Percentiles rank a stretch among this genome's conserved stretches.
These are phyloP conservation scores for Phytophthora aleatoria DNA, from an alignment of 352 stramenopile genomes.

Conservation along the genomic window DNA sequence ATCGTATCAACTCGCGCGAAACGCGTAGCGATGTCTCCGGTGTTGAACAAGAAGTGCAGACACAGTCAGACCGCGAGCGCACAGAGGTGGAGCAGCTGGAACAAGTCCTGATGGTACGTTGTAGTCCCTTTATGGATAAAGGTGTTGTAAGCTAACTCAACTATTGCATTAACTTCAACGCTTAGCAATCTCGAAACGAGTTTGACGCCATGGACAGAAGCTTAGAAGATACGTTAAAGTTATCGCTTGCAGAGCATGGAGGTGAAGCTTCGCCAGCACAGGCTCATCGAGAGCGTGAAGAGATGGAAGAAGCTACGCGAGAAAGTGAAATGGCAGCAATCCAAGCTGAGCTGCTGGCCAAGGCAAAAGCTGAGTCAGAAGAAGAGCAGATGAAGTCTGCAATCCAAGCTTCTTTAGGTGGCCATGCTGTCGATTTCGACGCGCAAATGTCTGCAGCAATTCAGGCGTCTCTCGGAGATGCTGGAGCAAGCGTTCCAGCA, in stretches of 20 bases:
- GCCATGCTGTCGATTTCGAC: slow-evolving; percentile 41
- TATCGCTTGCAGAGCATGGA: slow-evolving; percentile 55
- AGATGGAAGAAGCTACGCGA: slow-evolving; percentile 56
- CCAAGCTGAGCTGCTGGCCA: slow-evolving; percentile 71
- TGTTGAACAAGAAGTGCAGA: slow-evolving; percentile 35
- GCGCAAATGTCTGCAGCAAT: slow-evolving; percentile 69
- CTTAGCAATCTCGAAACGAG: slow-evolving; percentile 69
- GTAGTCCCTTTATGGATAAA: neutral
- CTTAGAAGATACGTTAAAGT: slow-evolving; percentile 78
- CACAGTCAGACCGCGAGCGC: slow-evolving; percentile 48
- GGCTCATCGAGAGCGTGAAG: slow-evolving; percentile 42
- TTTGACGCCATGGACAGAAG: slow-evolving; percentile 80
- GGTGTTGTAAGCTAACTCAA: neutral
- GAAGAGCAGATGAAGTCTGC: slow-evolving; percentile 75
- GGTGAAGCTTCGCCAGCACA: slow-evolving; percentile 28
- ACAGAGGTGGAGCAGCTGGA: slow-evolving; percentile 77
- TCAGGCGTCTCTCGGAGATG: slow-evolving; percentile 57
- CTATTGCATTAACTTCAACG: slow-evolving; percentile 1
- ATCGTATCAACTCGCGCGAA: slow-evolving; percentile 71
- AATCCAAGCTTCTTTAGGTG: slow-evolving; percentile 66
- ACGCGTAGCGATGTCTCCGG: slow-evolving; percentile 25
- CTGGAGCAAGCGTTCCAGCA: slow-evolving; percentile 4
- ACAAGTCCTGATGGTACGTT: slow-evolving; percentile 64
- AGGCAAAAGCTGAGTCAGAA: slow-evolving; percentile 71
- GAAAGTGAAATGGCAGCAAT: slow-evolving; percentile 80